Evolutionary conservation across 2,329 filamentous ascomycete species (phyloP).

Genomic region (Chalaropsis thielavioides): DNA sequence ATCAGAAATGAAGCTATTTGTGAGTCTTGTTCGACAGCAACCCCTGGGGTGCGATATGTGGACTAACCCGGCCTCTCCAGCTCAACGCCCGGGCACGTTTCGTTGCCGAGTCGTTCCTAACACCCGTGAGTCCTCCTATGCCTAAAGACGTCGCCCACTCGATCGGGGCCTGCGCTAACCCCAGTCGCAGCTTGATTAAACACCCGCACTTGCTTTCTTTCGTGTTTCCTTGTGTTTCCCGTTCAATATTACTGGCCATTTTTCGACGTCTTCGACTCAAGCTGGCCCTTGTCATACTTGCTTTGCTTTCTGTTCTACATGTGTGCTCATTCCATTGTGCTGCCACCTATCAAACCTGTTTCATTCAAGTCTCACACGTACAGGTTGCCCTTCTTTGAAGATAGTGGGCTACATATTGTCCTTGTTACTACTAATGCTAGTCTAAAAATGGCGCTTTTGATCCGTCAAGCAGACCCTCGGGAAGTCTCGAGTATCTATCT

Average conservation of each 20-base stretch:
- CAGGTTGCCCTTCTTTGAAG: too few species aligned
- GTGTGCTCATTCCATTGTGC: background rate
- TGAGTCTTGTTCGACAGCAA: slow-evolving; percentile 34
- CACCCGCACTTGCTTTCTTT: background rate
- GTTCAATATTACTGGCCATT: slow-evolving; percentile 3
- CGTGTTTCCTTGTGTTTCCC: background rate
- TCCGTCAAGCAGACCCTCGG: background rate
- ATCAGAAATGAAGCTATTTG: slow-evolving; percentile 99
- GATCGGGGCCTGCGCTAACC: background rate
- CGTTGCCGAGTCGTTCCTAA: slow-evolving; percentile 95
- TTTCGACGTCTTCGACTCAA: background rate
- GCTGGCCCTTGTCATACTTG: background rate
- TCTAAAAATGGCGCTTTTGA: background rate
- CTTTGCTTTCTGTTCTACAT: background rate
- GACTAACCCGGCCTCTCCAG: slow-evolving; percentile 31
- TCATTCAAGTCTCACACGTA: background rate
- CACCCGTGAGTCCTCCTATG: slow-evolving; percentile 47
- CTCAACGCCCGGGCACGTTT: slow-evolving; percentile 94
- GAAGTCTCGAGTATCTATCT: background rate
- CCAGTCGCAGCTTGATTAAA: slow-evolving; percentile 16
- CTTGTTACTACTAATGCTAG: background rate
- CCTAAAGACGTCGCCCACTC: background rate
- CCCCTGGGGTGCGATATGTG: background rate
- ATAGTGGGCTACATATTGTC: background rate
- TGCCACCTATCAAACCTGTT: background rate